Evolutionary conservation across 352 stramenopile species (phyloP).

Genomic region (Globisporangium alternatum): DNA sequence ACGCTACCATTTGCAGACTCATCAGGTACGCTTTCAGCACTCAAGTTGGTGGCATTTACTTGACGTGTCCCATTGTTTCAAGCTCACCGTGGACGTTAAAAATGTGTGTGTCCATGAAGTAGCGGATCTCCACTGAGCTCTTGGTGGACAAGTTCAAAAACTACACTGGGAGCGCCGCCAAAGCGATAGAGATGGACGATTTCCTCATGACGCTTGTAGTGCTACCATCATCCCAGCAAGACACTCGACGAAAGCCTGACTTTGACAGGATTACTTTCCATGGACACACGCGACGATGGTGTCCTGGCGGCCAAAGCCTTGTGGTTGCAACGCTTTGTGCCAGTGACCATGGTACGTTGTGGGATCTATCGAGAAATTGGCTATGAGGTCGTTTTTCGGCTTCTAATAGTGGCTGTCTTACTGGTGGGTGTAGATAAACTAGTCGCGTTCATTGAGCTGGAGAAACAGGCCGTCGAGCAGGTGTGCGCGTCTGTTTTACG

Average conservation of each 20-base stretch:
- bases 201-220: background rate
- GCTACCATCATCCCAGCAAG: background rate
- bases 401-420: background rate
- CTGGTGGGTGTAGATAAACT: conserved; percentile 24
- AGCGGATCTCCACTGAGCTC: conserved; percentile 9
- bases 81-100: background rate
- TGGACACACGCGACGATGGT: conserved; percentile 4
- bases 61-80: background rate
- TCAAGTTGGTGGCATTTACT: background rate
- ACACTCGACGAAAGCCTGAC: background rate
- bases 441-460: conserved; percentile 29
- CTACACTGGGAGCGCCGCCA: conserved; percentile 1
- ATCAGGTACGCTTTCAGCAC: conserved; percentile 2
- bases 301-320: conserved; percentile 10
- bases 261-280: background rate
- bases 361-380: background rate
- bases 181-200: background rate
- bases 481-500: conserved; percentile 20
- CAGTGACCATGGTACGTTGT: background rate
- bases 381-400: background rate
- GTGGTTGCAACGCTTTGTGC: conserved; percentile 1
- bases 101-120: background rate
- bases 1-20: conserved; percentile 14
- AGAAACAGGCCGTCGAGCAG: conserved; percentile 34
- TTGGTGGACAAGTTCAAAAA: conserved; percentile 5